phyloP scores from a whole-genome alignment of 331 rosid species.

The Prunus yedoensis region DNA sequence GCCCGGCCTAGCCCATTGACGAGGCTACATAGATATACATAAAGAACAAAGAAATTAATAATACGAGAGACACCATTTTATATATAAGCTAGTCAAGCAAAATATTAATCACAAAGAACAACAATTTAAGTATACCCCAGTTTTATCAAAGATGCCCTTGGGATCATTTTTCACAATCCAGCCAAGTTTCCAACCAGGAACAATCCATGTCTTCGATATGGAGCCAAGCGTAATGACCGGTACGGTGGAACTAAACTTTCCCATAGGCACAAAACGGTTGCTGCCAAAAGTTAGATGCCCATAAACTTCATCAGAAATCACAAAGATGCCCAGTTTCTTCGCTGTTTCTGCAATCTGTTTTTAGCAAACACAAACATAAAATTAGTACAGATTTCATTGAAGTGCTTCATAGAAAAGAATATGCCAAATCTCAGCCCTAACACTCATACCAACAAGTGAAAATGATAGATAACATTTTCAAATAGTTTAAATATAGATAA shows the following conservation, averaged over 20 bases:
- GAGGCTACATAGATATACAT: too few species aligned
- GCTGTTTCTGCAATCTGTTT: constrained; percentile 47
- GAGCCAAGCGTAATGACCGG: constrained; percentile 53
- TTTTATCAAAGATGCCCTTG: constrained; percentile 14
- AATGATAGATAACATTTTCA: background rate
- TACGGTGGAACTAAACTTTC: constrained; percentile 28
- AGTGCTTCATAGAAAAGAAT: background rate
- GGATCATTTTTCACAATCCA: constrained; percentile 48
- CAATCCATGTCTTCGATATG: constrained; percentile 44
- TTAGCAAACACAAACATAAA: background rate
- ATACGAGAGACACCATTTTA: too few species aligned
- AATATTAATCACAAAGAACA: background rate
- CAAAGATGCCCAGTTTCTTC: constrained; percentile 37
- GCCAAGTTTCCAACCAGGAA: constrained; percentile 55
- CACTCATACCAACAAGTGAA: background rate
- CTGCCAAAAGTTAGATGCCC: constrained; percentile 29
- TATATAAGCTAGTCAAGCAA: background rate
- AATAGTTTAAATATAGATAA: background rate
- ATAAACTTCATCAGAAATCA: constrained; percentile 49
- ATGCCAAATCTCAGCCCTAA: background rate
- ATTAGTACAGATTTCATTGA: background rate
- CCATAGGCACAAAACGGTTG: constrained; percentile 50
- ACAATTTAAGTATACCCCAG: constrained; percentile 33
- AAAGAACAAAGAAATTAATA: too few species aligned
- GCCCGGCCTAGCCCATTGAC: too few species aligned